Conservation (phyloP, 768 basidiomycete species). For the Austroboletus eburneus region DNA sequence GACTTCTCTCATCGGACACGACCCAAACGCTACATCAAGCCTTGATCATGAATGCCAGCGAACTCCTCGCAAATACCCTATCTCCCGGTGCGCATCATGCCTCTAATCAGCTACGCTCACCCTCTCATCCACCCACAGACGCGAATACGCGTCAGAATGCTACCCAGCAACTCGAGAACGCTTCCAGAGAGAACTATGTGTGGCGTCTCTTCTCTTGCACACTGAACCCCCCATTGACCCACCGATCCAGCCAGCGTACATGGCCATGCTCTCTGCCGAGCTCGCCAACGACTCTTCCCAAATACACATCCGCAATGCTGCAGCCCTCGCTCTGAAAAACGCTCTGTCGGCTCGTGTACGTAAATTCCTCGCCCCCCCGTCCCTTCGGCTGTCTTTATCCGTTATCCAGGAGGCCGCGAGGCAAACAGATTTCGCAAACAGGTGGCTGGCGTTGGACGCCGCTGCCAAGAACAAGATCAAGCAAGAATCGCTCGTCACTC, state of each 20-base stretch:
- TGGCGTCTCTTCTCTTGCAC: conserved; percentile 29
- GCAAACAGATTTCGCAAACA: conserved; percentile 67
- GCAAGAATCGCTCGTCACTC: conserved; percentile 76
- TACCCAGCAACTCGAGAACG: conserved; percentile 82
- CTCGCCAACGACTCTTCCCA: conserved; percentile 71
- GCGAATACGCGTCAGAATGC: conserved; percentile 88
- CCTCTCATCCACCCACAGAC: conserved; percentile 48
- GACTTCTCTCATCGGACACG: conserved; percentile 19
- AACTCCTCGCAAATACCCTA: conserved; percentile 89
- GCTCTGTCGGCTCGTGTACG: conserved; percentile 85
- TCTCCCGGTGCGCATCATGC: conserved; percentile 66
- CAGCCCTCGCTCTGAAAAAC: conserved; percentile 96
- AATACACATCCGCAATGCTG: conserved; percentile 85
- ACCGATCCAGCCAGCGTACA: conserved; percentile 75
- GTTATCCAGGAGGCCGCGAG: conserved; percentile 61
- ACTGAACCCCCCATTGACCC: conserved; percentile 8
- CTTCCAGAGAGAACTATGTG: conserved; percentile 87
- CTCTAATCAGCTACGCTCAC: conserved; percentile 27
- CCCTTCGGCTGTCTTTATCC: conserved; percentile 13
- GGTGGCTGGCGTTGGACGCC: conserved; percentile 77
- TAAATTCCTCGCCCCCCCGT: conserved; percentile 25
- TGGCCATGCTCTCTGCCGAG: conserved; percentile 83
- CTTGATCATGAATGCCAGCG: conserved; percentile 80
- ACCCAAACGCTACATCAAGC: conserved; percentile 17
- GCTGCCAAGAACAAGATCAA: conserved; percentile 80